Base-by-base conservation (phyloP, 768 basidiomycete species). In the Suillus variegatus region DNA sequence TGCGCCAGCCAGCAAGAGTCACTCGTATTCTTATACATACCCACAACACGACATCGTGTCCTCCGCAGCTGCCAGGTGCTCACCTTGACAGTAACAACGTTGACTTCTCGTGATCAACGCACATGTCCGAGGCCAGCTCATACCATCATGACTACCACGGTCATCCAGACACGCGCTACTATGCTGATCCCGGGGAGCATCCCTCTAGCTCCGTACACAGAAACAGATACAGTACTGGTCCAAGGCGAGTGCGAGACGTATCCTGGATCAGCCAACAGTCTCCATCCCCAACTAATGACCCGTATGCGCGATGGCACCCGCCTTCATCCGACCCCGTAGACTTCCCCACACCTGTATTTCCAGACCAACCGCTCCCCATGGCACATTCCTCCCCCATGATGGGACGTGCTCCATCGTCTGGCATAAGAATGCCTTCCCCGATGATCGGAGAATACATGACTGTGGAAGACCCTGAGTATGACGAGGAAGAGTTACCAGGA, bases 381-480 rank as follows among this genome's bases (percentile, higher is more conserved):
- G 35, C 51, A 38, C 62, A 63, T 3, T 60, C 56, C 38, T 63
- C 62, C 1, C 52, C 62, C 41, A 43, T 60, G 58, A 69, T 32
- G 77, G 64, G 10, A 73, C 68, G 28, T 80, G 78, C 44, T 76
- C 77, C 22, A 76, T 61, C 60, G n/a, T 51, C 20, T 66, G 63
- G 18, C 65, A 67, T 4, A 64, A 74, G 12, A 75, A 75, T n/a
- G 68, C 64, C 16, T 65, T 67, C 7, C 70, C 76, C 22, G 25
- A 67, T 58, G 3, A 72, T 76, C n/a, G 75, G 73, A 25, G 75
- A 76, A 51, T 76, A 71, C 43, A 76, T 76, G 75, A 52, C 36
- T 2, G 54, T 77, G 6, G 76, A 77, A 1, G 72, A 71, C 4
- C 20, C 64, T 18, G 22, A 54, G 4, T 66, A 65, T n/a, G 22